These are phyloP conservation scores for Elaeis oleifera DNA, from an alignment of 202 grass and related monocot species.

Conservation along the genomic window DNA sequence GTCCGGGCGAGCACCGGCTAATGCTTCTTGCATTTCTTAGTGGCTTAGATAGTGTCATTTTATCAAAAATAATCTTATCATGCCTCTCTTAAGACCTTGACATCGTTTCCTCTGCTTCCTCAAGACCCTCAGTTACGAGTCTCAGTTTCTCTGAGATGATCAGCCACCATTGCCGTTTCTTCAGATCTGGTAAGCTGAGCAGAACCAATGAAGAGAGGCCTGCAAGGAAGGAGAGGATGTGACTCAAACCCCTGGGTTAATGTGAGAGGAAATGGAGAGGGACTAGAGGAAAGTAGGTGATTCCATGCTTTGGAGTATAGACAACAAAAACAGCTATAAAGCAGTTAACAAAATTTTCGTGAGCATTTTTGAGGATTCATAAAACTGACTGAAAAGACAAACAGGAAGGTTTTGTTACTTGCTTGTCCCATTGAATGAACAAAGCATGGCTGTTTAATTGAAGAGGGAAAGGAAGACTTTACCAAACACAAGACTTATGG, in stretches of 20 bases:
- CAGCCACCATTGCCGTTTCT: neutral
- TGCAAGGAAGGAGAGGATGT: neutral
- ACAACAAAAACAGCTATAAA: neutral
- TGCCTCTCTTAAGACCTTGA: constrained; percentile 8
- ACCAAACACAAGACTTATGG: too few species aligned
- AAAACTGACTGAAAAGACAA: too few species aligned
- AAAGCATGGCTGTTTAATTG: too few species aligned
- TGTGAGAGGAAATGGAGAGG: neutral
- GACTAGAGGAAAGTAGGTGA: neutral
- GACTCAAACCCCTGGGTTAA: neutral
- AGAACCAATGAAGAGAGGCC: constrained; percentile 2
- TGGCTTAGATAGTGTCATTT: constrained; percentile 2
- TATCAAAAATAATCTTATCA: constrained; percentile 9
- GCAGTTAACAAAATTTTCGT: too few species aligned
- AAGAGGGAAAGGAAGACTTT: too few species aligned
- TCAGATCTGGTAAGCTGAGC: neutral
- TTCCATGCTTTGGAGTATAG: neutral
- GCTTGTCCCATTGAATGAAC: too few species aligned
- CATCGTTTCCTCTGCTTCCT: constrained; percentile 9
- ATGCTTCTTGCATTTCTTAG: constrained; percentile 1
- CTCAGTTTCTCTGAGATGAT: neutral
- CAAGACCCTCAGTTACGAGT: neutral
- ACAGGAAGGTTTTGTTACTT: too few species aligned
- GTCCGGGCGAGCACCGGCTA: neutral
- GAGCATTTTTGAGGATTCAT: too few species aligned